Conservation (phyloP, 2,329 filamentous ascomycete genomes). For the Chrysoporthe deuterocubensis region DNA sequence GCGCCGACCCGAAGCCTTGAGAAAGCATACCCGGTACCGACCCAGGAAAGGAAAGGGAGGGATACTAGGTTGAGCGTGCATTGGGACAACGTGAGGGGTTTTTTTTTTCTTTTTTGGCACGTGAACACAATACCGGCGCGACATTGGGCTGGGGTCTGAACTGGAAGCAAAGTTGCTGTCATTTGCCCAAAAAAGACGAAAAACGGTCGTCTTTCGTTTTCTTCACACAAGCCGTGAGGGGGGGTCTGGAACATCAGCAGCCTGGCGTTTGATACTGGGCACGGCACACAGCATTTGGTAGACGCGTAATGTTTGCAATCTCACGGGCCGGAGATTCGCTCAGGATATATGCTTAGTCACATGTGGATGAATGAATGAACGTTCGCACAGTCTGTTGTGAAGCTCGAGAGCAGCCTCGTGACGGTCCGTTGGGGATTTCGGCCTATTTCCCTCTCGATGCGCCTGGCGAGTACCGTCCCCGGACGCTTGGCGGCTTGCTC, state of each 20-base stretch:
- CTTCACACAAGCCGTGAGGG: no score
- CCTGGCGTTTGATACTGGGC: constrained; percentile 4
- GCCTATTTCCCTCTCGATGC: no score
- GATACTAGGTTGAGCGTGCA: neutral
- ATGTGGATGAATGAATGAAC: neutral
- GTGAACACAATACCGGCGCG: neutral
- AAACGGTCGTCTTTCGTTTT: neutral
- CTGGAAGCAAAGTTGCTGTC: neutral
- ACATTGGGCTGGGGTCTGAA: neutral
- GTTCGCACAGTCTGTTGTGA: neutral
- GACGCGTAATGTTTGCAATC: neutral
- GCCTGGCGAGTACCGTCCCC: no score
- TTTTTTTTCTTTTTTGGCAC: neutral
- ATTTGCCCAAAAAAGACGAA: neutral
- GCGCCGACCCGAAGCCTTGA: constrained; percentile 23
- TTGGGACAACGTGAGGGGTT: neutral
- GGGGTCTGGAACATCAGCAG: neutral
- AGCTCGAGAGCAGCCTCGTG: neutral
- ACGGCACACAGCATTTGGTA: constrained; percentile 3
- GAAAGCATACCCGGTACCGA: neutral
- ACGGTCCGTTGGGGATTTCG: no score
- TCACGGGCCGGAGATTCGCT: constrained; percentile 2
- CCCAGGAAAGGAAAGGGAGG: neutral
- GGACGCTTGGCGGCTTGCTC: no score
- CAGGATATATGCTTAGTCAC: neutral